A percentile compares a stretch with the other conserved stretches of the same genome.
These are phyloP conservation scores for Hypoxylon sp. DNA, from an alignment of 2,329 filamentous ascomycete genomes.

Conservation along the genomic window DNA sequence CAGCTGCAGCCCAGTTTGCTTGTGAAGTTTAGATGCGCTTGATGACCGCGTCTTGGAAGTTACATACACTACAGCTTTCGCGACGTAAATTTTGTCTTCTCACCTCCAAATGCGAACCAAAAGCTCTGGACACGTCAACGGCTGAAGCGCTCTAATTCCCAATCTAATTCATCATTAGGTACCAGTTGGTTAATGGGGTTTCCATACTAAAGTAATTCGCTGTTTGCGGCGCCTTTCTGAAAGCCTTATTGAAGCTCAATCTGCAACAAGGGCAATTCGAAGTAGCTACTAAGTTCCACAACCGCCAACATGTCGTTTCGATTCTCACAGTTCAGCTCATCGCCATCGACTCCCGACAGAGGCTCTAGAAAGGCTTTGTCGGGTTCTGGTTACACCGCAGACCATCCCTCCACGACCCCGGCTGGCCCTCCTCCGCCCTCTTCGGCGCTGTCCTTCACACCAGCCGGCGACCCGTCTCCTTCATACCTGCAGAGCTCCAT, in stretches of 20 bases:
- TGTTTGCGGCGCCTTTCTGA: conserved; percentile 18
- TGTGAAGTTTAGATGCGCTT: conserved; percentile 29
- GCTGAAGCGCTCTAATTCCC: neutral
- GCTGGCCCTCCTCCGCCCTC: conserved; percentile 63
- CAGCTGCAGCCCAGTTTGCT: conserved; percentile 9
- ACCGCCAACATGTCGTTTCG: conserved; percentile 49
- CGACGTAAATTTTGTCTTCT: conserved; percentile 36
- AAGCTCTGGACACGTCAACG: conserved; percentile 4
- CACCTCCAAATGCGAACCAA: neutral
- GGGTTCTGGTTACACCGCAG: conserved; percentile 56
- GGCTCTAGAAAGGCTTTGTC: conserved; percentile 52
- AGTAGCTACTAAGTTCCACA: conserved; percentile 34
- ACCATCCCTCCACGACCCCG: conserved; percentile 66
- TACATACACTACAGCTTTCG: conserved; percentile 26
- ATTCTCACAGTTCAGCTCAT: conserved; percentile 60
- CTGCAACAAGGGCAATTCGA: conserved; percentile 16
- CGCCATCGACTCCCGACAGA: conserved; percentile 64
- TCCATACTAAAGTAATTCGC: conserved; percentile 11
- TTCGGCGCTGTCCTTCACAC: conserved; percentile 67
- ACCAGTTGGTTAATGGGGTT: conserved; percentile 13
- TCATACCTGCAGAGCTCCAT: conserved; percentile 68
- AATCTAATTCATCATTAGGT: neutral
- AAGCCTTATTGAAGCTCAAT: conserved; percentile 4
- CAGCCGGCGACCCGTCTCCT: conserved; percentile 67
- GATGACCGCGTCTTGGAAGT: conserved; percentile 39